These are phyloP conservation scores for Monosporascus sp. DNA, from an alignment of 2,329 filamentous ascomycete genomes.

Conservation along the genomic window DNA sequence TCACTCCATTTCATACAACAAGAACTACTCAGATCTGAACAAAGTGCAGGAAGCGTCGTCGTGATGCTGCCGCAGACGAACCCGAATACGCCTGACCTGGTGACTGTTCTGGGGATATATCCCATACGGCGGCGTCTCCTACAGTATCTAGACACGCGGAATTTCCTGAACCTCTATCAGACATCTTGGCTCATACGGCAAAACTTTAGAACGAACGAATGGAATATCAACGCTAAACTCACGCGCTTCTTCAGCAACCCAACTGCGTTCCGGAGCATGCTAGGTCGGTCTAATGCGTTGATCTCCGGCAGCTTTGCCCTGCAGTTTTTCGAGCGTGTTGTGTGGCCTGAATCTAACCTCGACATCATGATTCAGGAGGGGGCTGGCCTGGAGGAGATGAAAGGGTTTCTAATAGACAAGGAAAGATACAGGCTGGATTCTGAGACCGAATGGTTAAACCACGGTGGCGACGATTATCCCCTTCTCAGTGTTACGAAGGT, in stretches of 20 bases:
- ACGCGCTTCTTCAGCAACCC: constrained; percentile 5
- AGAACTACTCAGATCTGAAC: too few relatives aligned
- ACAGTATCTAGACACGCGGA: not conserved
- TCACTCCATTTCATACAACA: too few relatives aligned
- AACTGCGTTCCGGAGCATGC: constrained; percentile 1
- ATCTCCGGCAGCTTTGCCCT: constrained; percentile 8
- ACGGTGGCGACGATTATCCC: not conserved
- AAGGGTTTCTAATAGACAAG: not conserved
- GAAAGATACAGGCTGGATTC: constrained; percentile 3
- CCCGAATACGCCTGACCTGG: not conserved
- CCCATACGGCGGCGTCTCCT: constrained; percentile 3
- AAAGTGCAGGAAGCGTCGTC: too few relatives aligned
- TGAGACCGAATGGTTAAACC: too few relatives aligned
- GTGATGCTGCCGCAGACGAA: too few relatives aligned
- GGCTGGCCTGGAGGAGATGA: not conserved
- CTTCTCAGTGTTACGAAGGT: not conserved
- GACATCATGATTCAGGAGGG: constrained; percentile 6
- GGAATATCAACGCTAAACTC: constrained; percentile 6
- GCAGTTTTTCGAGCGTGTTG: constrained; percentile 6
- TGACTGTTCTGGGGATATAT: not conserved
- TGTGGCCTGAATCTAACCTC: constrained; percentile 4
- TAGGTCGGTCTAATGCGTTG: constrained; percentile 4
- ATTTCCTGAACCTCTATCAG: constrained; percentile 3
- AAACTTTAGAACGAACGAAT: constrained; percentile 3
- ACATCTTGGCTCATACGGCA: constrained; percentile 1